Evolutionary conservation across 208 protist species (phyloP).

Genomic region (Crithidia mellificae): DNA sequence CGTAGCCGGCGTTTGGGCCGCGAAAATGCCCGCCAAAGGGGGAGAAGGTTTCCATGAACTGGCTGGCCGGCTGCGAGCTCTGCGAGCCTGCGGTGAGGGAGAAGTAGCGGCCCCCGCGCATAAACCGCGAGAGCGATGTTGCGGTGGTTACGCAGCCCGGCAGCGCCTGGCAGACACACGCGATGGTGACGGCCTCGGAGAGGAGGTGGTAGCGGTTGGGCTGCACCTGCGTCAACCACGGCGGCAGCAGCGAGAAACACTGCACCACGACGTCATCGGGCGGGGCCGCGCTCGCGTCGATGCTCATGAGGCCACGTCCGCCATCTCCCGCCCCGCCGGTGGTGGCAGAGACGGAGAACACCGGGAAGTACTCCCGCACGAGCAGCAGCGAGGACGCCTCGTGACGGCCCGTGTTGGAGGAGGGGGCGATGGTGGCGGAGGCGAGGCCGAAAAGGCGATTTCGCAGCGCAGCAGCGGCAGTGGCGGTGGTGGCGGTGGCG

Average conservation of each 20-base stretch:
- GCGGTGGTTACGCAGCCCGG: constrained; percentile 27
- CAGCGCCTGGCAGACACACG: constrained; percentile 19
- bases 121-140: constrained; percentile 19
- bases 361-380: constrained; percentile 71
- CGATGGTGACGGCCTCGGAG: constrained; percentile 9
- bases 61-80: not conserved
- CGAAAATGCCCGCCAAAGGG: not conserved
- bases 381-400: constrained; percentile 29
- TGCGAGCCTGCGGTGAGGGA: not conserved
- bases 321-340: not conserved
- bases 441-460: not conserved
- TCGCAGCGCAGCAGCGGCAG: not conserved
- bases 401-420: not conserved
- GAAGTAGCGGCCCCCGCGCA: constrained; percentile 8
- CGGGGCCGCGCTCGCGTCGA: not conserved
- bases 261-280: constrained; percentile 40
- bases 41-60: not conserved
- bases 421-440: not conserved
- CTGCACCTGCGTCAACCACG: constrained; percentile 34
- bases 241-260: constrained; percentile 65
- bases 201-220: constrained; percentile 45
- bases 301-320: not conserved
- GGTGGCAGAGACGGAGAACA: constrained; percentile 14
- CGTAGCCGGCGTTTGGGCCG: not conserved
- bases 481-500: not conserved